Conservation (phyloP, 2,329 filamentous ascomycete genomes). For the Botrytis elliptica region DNA sequence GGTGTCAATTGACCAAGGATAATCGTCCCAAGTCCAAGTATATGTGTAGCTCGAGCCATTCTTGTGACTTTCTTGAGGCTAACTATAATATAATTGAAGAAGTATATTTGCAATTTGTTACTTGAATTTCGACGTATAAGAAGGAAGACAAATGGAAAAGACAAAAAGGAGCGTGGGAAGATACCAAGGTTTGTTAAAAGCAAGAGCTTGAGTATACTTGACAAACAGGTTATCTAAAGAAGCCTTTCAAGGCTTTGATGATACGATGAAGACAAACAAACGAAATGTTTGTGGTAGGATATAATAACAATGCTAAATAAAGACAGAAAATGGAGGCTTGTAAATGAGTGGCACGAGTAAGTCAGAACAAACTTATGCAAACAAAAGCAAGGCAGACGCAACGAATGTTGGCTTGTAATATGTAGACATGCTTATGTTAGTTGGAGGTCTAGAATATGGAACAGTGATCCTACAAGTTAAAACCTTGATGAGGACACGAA, state of each 20-base stretch:
- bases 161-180: not conserved
- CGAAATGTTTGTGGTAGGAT: not conserved
- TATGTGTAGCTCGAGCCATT: slow-evolving; percentile 7
- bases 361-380: slow-evolving; percentile 12
- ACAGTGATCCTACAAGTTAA: not conserved
- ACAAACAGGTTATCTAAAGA: slow-evolving; percentile 2
- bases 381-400: not conserved
- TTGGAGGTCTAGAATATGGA: slow-evolving; percentile 12
- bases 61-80: not conserved
- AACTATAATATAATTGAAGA: not conserved
- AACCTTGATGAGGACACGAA: not conserved
- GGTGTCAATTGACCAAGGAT: slow-evolving; percentile 3
- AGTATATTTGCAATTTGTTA: not conserved
- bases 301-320: not conserved
- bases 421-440: slow-evolving; percentile 6
- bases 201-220: not conserved
- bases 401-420: slow-evolving; percentile 9
- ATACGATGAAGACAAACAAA: not conserved
- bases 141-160: not conserved
- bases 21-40: slow-evolving; percentile 5
- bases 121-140: not conserved
- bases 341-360: slow-evolving; percentile 4
- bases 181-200: slow-evolving; percentile 1
- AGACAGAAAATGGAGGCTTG: not conserved
- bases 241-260: not conserved